Evolutionary conservation across 2,329 filamentous ascomycete species (phyloP).

Genomic region (Chaetothyriales sp.): DNA sequence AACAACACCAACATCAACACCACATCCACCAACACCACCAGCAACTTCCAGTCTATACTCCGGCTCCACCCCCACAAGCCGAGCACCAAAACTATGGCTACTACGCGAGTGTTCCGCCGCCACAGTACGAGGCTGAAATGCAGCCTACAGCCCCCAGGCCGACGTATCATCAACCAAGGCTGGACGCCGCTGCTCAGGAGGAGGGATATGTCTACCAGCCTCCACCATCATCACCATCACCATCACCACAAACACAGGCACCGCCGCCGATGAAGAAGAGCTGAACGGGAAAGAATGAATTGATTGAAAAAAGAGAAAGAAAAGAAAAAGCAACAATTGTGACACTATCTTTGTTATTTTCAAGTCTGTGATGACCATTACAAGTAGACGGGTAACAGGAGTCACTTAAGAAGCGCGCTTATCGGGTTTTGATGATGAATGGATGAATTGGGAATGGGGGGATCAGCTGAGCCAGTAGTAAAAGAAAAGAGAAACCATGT

Average conservation of each 20-base stretch:
- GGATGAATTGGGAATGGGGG: too few species aligned
- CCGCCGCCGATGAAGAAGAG: not conserved
- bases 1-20: too few species aligned
- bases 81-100: not conserved
- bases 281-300: not conserved
- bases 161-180: not conserved
- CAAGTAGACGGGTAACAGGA: not conserved
- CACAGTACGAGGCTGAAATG: not conserved
- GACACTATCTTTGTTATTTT: not conserved
- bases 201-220: not conserved
- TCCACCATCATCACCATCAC: too few species aligned
- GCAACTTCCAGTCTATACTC: constrained; percentile 2
- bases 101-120: not conserved
- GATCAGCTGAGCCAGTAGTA: not conserved
- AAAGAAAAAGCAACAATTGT: not conserved
- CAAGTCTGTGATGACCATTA: not conserved
- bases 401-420: too few species aligned
- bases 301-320: too few species aligned
- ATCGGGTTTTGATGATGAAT: not conserved
- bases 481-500: too few species aligned
- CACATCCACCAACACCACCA: too few species aligned
- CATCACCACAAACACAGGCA: not conserved
- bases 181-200: not conserved
- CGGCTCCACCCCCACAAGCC: constrained; percentile 22
- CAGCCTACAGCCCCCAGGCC: not conserved